Evolutionary conservation across 2,329 filamentous ascomycete species (phyloP).

Genomic region (Fusarium sp.): DNA sequence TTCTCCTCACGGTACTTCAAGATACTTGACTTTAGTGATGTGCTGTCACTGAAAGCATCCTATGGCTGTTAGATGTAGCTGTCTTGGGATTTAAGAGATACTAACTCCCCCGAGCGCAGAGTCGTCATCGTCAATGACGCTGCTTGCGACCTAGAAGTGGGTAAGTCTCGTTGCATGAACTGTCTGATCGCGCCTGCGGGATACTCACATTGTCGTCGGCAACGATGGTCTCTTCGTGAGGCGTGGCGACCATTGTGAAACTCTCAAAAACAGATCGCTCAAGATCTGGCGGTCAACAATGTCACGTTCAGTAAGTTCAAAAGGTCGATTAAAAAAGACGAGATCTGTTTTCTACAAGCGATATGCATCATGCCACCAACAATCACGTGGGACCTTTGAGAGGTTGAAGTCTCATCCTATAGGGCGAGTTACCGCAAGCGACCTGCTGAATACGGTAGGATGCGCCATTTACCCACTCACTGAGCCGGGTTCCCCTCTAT

Average conservation of each 20-base stretch:
- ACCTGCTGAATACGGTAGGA: background rate
- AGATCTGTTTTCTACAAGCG: background rate
- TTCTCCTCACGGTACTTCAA: background rate
- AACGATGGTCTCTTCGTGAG: background rate
- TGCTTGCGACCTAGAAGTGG: background rate
- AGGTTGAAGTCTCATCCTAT: background rate
- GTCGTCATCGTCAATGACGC: background rate
- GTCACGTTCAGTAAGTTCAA: background rate
- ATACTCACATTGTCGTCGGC: background rate
- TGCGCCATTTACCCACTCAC: background rate
- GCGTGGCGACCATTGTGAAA: background rate
- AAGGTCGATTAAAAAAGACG: no score
- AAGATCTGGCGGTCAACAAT: background rate
- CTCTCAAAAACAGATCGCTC: accelerated
- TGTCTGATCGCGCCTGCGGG: background rate
- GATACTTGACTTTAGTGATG: background rate
- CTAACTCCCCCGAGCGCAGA: background rate
- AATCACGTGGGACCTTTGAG: background rate
- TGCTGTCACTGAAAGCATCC: background rate
- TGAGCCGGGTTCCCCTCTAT: background rate
- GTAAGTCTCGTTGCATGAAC: background rate
- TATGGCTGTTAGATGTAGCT: accelerated
- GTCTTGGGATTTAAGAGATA: accelerated
- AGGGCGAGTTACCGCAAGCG: background rate
- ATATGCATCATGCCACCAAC: background rate